phyloP scores from a whole-genome alignment of 2,329 filamentous ascomycete genomes.

The Monosporascus ibericus region DNA sequence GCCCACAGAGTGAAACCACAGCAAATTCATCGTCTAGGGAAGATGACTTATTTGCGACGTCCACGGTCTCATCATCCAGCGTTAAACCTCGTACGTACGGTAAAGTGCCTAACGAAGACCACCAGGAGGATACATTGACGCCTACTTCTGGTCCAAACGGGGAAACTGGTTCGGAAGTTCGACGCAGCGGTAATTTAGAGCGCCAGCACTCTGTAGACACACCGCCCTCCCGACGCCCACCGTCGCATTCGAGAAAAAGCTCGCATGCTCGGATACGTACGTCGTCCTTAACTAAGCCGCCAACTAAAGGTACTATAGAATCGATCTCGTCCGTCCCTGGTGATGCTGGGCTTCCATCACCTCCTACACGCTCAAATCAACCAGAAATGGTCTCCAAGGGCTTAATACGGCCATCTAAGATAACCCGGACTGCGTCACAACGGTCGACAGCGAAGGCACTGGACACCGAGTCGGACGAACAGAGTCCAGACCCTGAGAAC shows the following conservation, averaged over 20 bases:
- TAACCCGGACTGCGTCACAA: slow-evolving; percentile 15
- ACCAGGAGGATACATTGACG: background rate
- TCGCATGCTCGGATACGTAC: slow-evolving; percentile 24
- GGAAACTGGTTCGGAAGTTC: background rate
- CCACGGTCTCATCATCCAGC: slow-evolving; percentile 4
- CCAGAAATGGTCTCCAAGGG: slow-evolving; percentile 18
- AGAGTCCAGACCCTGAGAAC: slow-evolving; percentile 6
- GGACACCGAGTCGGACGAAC: slow-evolving; percentile 9
- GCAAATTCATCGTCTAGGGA: slow-evolving; percentile 13
- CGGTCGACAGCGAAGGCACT: slow-evolving; percentile 12
- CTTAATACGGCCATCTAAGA: slow-evolving; percentile 13
- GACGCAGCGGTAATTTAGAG: slow-evolving; percentile 1
- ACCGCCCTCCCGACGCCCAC: slow-evolving; percentile 5
- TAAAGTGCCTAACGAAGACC: background rate
- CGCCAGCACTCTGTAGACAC: slow-evolving; percentile 7
- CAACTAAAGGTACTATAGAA: slow-evolving; percentile 14
- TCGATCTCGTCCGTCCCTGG: slow-evolving; percentile 7
- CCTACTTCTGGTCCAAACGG: background rate
- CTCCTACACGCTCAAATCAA: slow-evolving; percentile 8
- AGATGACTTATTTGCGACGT: slow-evolving; percentile 6
- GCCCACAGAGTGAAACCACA: slow-evolving; percentile 16
- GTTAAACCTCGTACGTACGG: background rate
- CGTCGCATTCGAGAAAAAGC: slow-evolving; percentile 19
- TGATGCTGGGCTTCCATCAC: slow-evolving; percentile 14
- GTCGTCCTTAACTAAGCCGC: slow-evolving; percentile 18